Evolutionary conservation across 352 stramenopile species (phyloP), one percentile per base, ranked within the genome.

Genomic region (Achlya hypogyna): DNA sequence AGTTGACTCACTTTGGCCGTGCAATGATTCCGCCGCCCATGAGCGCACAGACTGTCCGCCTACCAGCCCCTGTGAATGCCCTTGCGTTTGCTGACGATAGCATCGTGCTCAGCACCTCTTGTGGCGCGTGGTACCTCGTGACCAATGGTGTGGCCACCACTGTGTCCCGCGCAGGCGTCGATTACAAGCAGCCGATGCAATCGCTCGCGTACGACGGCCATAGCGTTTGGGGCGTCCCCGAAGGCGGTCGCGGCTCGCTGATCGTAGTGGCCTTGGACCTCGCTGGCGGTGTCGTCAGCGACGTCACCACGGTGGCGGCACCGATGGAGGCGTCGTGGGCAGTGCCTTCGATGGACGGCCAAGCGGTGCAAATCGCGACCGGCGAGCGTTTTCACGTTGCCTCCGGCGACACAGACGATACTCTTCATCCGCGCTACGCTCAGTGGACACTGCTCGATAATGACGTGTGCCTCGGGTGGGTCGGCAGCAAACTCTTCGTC

Each of bases 1-100:
- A 90, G 45, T 62, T 91, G n/a, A 93, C 84, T 4, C 84, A 82
- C 9, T 69, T 90, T 34, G 77, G 86, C 51, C 75, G 78, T 43
- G 78, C 81, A 9, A 53, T 91, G 40, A 77, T 93, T 5, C 84
- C 82, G n/a, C 84, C 82, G 3, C 84, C 60, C 79, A 40, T 83
- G 87, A 49, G 78, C 79, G 20, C 64, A 87, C 25, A 72, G 77
- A 35, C 71, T 76, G 62, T 28, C 76, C 14, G 51, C 71, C 12
- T 87, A 87, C 35, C 35, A 74, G 0, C 66, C 1, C 27, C 75
- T 2, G 73, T 89, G 23, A 89, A 86, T 49, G 78, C 78, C 0
- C 65, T 88, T 22, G 73, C 66, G 3, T 91, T 93, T 59, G 78
- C 87, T 60, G 62, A 75, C 0, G 63, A 75, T 23, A 75, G 22